Percentiles rank a stretch among this genome's conserved stretches.
phyloP scores from a whole-genome alignment of 2,329 filamentous ascomycete species.

The Aspergillus vadensis region DNA sequence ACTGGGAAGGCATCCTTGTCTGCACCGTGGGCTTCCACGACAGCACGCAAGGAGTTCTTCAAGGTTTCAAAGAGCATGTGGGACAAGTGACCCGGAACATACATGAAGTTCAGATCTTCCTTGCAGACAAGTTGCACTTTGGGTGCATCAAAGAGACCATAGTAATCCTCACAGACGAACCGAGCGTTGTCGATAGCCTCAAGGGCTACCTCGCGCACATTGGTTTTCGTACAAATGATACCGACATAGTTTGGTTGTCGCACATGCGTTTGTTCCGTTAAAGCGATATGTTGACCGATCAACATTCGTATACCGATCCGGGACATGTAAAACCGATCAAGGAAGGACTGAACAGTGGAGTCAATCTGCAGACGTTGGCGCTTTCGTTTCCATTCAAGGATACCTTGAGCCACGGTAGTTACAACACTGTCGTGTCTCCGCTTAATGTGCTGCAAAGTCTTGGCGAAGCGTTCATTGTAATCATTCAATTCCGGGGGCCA shows the following conservation, averaged over 20 bases:
- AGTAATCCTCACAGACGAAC: conserved; percentile 99
- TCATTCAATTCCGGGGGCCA: conserved; percentile 95
- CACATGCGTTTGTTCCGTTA: conserved; percentile 89
- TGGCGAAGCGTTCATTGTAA: conserved; percentile 89
- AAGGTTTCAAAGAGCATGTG: conserved; percentile 99
- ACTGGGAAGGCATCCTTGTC: conserved; percentile 96
- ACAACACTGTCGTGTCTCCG: conserved; percentile 94
- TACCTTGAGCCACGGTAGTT: conserved; percentile 96
- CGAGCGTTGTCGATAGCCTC: conserved; percentile 98
- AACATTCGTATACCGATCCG: conserved; percentile 99
- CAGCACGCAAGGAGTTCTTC: conserved; percentile 95
- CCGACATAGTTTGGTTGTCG: conserved; percentile 93
- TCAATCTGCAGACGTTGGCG: conserved; percentile 98
- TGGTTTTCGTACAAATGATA: conserved; percentile 98
- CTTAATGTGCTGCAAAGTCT: conserved; percentile 91
- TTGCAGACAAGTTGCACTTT: conserved; percentile 97
- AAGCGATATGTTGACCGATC: conserved; percentile 95
- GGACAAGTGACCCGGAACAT: conserved; percentile 95
- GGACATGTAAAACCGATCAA: conserved; percentile 99
- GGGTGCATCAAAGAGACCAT: conserved; percentile 93
- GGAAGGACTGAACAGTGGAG: conserved; percentile 93
- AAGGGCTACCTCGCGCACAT: conserved; percentile 89
- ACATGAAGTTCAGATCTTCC: conserved; percentile 96
- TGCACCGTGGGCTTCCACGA: conserved; percentile 91
- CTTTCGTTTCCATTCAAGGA: conserved; percentile 95